phyloP scores from a whole-genome alignment of 495 filamentous ascomycete species.

The Xylaria bambusicola region DNA sequence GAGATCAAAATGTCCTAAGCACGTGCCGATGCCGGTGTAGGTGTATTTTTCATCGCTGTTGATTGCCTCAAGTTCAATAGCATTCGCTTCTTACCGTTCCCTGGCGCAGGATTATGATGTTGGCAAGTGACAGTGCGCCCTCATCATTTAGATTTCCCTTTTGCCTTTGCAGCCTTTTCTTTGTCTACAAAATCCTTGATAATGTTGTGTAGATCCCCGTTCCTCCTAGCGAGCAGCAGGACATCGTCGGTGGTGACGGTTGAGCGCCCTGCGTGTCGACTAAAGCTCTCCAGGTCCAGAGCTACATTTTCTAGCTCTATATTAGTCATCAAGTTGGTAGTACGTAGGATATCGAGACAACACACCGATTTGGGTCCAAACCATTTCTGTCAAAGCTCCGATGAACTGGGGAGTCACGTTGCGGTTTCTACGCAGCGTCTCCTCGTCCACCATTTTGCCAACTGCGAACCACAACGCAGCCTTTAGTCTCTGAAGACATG shows the following conservation, averaged over 20 bases:
- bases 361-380: slow-evolving; percentile 85
- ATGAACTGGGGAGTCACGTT: slow-evolving; percentile 97
- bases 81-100: too few relatives aligned
- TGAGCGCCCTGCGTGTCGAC: slow-evolving; percentile 81
- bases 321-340: neutral
- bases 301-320: slow-evolving; percentile 64
- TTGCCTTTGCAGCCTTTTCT: slow-evolving; percentile 47
- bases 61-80: too few relatives aligned
- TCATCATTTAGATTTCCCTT: slow-evolving; percentile 38
- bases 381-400: slow-evolving; percentile 85
- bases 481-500: slow-evolving; percentile 70
- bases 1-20: too few relatives aligned
- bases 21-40: too few relatives aligned
- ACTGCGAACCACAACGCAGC: slow-evolving; percentile 89
- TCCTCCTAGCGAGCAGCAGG: slow-evolving; percentile 79
- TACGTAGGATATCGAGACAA: slow-evolving; percentile 17
- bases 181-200: slow-evolving; percentile 67
- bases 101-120: too few relatives aligned
- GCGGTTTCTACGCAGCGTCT: slow-evolving; percentile 70
- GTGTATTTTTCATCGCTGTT: too few relatives aligned
- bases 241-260: slow-evolving; percentile 85
- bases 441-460: slow-evolving; percentile 87
- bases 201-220: slow-evolving; percentile 77
- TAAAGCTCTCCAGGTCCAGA: slow-evolving; percentile 78
- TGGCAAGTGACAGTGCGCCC: neutral